Conservation (phyloP, 208 protist species). For the Wallacemonas sp. region DNA sequence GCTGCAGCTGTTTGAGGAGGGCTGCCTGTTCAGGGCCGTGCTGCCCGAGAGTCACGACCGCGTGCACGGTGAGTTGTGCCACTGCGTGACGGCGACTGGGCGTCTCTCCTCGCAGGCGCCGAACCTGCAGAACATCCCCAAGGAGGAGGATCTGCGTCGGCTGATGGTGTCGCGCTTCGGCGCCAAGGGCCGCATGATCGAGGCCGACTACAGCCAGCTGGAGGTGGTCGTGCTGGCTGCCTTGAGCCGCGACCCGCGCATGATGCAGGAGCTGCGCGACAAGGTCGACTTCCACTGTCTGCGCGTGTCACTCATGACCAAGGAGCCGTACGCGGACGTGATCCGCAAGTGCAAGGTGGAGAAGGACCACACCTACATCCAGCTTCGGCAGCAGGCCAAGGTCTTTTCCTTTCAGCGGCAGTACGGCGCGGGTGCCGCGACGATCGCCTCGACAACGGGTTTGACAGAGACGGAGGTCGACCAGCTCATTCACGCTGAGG, state of each 20-base stretch:
- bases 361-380: constrained; percentile 86
- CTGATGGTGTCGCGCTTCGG: constrained; percentile 88
- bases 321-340: constrained; percentile 89
- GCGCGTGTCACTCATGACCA: constrained; percentile 87
- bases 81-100: constrained; percentile 88
- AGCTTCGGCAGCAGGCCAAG: constrained; percentile 92
- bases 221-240: constrained; percentile 91
- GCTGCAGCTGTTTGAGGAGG: constrained; percentile 90
- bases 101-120: constrained; percentile 88
- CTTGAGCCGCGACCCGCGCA: constrained; percentile 79
- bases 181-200: constrained; percentile 79
- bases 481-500: constrained; percentile 81
- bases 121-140: constrained; percentile 90
- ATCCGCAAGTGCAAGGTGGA: constrained; percentile 80
- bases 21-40: constrained; percentile 85
- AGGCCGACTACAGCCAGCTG: constrained; percentile 91
- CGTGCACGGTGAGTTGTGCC: constrained; percentile 88
- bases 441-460: constrained; percentile 85
- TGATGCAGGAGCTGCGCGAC: constrained; percentile 86
- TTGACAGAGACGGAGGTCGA: constrained; percentile 87
- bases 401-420: constrained; percentile 92
- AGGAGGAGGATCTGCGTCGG: constrained; percentile 79
- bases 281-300: constrained; percentile 92
- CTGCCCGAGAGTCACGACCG: constrained; percentile 82
- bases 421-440: constrained; percentile 84